A percentile compares a stretch with the other conserved stretches of the same genome.
Evolutionary conservation across 2,329 filamentous ascomycete genomes (phyloP).

Genomic region (Lecanicillium sp.): DNA sequence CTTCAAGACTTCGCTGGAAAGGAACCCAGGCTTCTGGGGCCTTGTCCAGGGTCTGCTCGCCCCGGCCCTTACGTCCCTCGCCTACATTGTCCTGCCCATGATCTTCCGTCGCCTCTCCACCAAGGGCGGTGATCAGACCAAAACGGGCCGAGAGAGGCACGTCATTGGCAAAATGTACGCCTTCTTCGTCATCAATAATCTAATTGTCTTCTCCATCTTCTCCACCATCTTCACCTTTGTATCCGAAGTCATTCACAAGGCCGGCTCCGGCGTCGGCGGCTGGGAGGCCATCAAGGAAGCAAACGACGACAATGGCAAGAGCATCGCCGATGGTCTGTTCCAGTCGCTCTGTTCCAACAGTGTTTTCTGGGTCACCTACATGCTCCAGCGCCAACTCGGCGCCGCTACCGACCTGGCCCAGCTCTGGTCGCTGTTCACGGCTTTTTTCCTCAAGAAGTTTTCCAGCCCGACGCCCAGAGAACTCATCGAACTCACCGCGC

Average conservation of each 20-base stretch:
- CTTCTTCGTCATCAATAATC: constrained; percentile 97
- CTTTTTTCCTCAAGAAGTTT: constrained; percentile 80
- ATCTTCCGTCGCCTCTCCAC: constrained; percentile 85
- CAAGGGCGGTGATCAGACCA: constrained; percentile 80
- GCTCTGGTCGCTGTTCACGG: constrained; percentile 74
- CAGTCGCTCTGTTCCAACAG: constrained; percentile 74
- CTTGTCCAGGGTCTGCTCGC: constrained; percentile 88
- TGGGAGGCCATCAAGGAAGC: constrained; percentile 62
- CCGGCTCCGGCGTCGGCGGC: constrained; percentile 46
- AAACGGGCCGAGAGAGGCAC: constrained; percentile 86
- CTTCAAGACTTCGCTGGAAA: constrained; percentile 61
- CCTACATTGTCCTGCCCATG: constrained; percentile 83
- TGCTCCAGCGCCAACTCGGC: constrained; percentile 87
- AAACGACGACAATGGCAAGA: constrained; percentile 22
- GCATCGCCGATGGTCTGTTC: constrained; percentile 61
- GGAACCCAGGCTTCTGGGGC: constrained; percentile 66
- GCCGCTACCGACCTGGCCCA: constrained; percentile 93
- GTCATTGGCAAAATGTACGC: constrained; percentile 85
- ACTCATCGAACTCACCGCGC: constrained; percentile 86
- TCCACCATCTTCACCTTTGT: constrained; percentile 74
- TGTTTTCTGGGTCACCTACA: constrained; percentile 89
- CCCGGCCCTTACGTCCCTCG: constrained; percentile 77
- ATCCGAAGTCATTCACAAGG: constrained; percentile 55
- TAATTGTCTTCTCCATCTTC: constrained; percentile 91
- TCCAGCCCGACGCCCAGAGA: constrained; percentile 83